Conservation (phyloP, 768 basidiomycete species). For the Gymnopilus dilepis region DNA sequence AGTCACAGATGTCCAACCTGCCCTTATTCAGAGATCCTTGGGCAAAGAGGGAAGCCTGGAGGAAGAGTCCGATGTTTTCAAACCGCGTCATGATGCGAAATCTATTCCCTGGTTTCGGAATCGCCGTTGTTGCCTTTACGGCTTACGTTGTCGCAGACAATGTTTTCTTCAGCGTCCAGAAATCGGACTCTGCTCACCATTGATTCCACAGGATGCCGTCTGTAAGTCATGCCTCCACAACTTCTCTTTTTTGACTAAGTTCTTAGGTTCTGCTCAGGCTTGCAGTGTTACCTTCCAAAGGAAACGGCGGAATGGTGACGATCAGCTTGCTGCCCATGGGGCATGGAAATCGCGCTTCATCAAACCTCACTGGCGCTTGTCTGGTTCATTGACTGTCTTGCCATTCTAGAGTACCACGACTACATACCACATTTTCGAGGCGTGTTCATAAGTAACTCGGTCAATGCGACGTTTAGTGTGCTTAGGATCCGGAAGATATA, state of each 20-base stretch:
- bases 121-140: conserved; percentile 90
- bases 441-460: too few relatives aligned
- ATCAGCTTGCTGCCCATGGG: too few relatives aligned
- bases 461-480: not conserved
- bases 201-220: conserved; percentile 12
- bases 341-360: too few relatives aligned
- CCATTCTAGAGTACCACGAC: too few relatives aligned
- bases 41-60: conserved; percentile 93
- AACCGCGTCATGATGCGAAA: conserved; percentile 87
- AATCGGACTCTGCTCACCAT: conserved; percentile 33
- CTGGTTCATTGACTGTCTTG: not conserved
- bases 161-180: conserved; percentile 46
- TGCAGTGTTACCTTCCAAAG: too few relatives aligned
- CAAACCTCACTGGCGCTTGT: too few relatives aligned
- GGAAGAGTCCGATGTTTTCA: conserved; percentile 87
- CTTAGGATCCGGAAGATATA: too few relatives aligned
- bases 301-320: too few relatives aligned
- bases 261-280: not conserved
- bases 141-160: conserved; percentile 90
- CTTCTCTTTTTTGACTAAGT: too few relatives aligned
- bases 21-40: conserved; percentile 93
- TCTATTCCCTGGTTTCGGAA: conserved; percentile 94
- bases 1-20: conserved; percentile 58
- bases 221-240: conserved; percentile 4
- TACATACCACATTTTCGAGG: too few relatives aligned